Evolutionary conservation across 176 grass and related monocot genomes (phyloP), one percentile per base, ranked within the genome.

Genomic region (Lolium perenne): DNA sequence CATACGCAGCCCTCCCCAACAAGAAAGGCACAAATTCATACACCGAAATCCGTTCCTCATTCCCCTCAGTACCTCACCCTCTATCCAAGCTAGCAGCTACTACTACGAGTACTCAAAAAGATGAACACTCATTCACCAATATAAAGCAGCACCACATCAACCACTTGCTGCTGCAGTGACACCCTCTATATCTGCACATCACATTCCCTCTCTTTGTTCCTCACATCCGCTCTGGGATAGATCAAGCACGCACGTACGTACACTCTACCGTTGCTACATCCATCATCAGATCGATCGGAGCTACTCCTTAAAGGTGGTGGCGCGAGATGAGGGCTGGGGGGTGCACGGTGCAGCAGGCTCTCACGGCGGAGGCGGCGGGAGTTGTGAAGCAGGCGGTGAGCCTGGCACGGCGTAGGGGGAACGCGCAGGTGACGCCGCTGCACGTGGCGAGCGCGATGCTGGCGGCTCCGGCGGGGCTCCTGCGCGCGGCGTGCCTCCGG

Each of bases 381-480:
- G 89, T 89, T 5, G 91, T 96, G 58, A 95, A 95, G 91, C 97
- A 94, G 83, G 94, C 94, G 16, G 91, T 96, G 58, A 93, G 48
- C 76, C 88, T 98, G 1, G 94, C 97, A 0, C 83, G 88, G 8
- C 90, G 92, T 16, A 80, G 97, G 71, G 94, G 97, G 32, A 95
- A 96, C 54, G 97, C 97, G 14, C 93, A 98, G 80, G 94, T 98
- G 74, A 98, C 94, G 61, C 97, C 97, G 16, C 92, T 98, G 49
- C 97, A 98, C 84, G 97, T 98, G 4, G 97, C 97, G 25, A 95
- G 87, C 86, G 91, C 94, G 81, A 94, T 98, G 93, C 86, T 98
- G 79, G 93, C 92, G 10, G 86, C 90, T 17, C 70, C 96, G 13
- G 76, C 88, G 2, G 96, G 90, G 11, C 85, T 98, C 5, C 90